Percentiles rank a stretch among this genome's conserved stretches.
phyloP scores from a whole-genome alignment of 1,139 yeast species.

The Saccharomyces hybrid region DNA sequence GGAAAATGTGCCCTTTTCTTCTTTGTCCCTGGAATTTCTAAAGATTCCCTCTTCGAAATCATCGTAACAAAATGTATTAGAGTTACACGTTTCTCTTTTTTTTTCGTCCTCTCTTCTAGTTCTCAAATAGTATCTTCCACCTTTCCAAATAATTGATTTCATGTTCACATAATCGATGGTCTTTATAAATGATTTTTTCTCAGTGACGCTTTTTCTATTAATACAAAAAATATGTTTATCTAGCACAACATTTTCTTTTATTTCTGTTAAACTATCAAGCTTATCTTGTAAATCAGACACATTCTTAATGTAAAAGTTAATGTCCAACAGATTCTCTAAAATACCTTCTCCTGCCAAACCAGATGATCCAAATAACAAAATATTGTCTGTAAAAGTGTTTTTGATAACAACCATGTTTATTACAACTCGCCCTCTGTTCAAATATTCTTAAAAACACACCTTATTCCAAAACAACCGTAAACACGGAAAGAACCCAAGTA shows the following conservation, averaged over 20 bases:
- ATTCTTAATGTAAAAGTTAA: conserved; percentile 7
- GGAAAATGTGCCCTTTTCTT: neutral
- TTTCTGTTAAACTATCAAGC: neutral
- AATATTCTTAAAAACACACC: too few species aligned
- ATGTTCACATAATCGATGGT: neutral
- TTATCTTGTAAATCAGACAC: conserved; percentile 7
- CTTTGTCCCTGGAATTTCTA: neutral
- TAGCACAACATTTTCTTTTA: neutral
- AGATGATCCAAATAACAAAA: conserved; percentile 13
- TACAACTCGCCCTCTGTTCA: too few species aligned
- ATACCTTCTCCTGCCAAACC: conserved; percentile 12
- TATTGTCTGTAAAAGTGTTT: conserved; percentile 6
- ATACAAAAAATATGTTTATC: conserved; percentile 3
- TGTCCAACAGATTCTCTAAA: conserved; percentile 8
- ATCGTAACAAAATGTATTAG: neutral
- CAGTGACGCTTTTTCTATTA: neutral
- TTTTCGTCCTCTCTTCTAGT: neutral
- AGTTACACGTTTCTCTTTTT: neutral
- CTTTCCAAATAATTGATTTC: neutral
- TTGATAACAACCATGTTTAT: too few species aligned
- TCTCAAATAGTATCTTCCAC: neutral
- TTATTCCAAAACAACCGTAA: too few species aligned
- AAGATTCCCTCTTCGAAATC: neutral
- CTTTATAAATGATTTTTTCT: neutral
- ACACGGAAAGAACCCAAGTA: too few species aligned